Conservation (phyloP, 768 basidiomycete genomes). For the Gymnopilus junonius region DNA sequence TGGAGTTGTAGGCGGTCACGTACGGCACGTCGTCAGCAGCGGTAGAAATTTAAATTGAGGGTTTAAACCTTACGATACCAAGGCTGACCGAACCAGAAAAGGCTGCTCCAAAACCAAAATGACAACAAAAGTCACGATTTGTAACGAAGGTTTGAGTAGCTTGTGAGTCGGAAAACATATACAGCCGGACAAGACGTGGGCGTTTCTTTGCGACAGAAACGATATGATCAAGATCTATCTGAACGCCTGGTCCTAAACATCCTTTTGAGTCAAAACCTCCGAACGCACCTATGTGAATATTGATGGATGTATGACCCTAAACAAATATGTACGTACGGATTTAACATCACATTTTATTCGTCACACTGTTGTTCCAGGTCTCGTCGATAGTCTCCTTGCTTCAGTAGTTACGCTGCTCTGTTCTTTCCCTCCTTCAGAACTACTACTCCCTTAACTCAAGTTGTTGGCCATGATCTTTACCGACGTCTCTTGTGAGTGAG, state of each 20-base stretch:
- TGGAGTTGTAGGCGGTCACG: background rate
- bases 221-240: background rate
- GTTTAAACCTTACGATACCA: background rate
- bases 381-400: background rate
- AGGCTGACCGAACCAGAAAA: background rate
- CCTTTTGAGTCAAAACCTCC: conserved; percentile 6
- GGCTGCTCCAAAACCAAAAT: background rate
- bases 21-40: background rate
- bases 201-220: background rate
- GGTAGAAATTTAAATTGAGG: background rate
- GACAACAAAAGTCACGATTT: background rate
- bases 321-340: background rate
- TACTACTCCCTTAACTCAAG: too few relatives aligned
- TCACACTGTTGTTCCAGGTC: background rate
- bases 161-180: background rate
- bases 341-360: background rate
- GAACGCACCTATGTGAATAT: background rate
- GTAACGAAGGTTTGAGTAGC: background rate
- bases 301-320: background rate
- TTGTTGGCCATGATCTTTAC: too few relatives aligned
- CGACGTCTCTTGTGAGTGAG: too few relatives aligned
- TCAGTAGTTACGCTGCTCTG: too few relatives aligned
- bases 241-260: background rate
- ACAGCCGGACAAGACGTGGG: background rate
- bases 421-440: too few relatives aligned